Conservation (phyloP, 768 basidiomycete genomes). For the Leccinum fibrillosum region DNA sequence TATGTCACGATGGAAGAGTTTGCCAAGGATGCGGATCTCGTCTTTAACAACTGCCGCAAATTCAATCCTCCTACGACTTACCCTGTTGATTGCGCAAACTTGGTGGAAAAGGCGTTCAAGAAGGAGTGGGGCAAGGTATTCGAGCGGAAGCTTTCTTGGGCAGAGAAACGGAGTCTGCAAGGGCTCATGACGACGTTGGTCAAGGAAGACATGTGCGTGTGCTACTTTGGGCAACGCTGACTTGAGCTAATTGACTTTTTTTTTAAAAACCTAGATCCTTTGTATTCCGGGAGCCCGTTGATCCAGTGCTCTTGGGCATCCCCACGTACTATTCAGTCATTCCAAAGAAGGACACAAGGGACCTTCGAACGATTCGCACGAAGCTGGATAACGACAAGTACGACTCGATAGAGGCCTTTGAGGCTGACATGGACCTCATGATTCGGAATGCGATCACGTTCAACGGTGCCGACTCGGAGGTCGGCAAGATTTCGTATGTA, state of each 20-base stretch:
- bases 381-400: conserved; percentile 85
- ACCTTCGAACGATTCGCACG: conserved; percentile 75
- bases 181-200: conserved; percentile 64
- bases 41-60: conserved; percentile 85
- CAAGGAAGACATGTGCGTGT: conserved; percentile 62
- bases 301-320: conserved; percentile 77
- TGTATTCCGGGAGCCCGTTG: conserved; percentile 84
- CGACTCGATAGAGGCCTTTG: conserved; percentile 70
- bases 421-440: conserved; percentile 87
- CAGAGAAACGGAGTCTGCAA: conserved; percentile 78
- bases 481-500: conserved; percentile 58
- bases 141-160: conserved; percentile 69
- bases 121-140: conserved; percentile 82
- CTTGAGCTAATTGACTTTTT: not conserved
- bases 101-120: conserved; percentile 71
- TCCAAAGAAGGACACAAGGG: conserved; percentile 80
- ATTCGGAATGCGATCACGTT: conserved; percentile 83
- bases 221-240: too few relatives aligned
- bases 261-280: conserved; percentile 48
- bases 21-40: conserved; percentile 72
- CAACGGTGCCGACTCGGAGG: conserved; percentile 79
- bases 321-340: conserved; percentile 89
- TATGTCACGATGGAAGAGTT: conserved; percentile 85
- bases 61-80: conserved; percentile 88
- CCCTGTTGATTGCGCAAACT: conserved; percentile 67